Evolutionary conservation across 306 rosid species (phyloP), one percentile per base, ranked within the genome.

Genomic region (Acacia acuminata): DNA sequence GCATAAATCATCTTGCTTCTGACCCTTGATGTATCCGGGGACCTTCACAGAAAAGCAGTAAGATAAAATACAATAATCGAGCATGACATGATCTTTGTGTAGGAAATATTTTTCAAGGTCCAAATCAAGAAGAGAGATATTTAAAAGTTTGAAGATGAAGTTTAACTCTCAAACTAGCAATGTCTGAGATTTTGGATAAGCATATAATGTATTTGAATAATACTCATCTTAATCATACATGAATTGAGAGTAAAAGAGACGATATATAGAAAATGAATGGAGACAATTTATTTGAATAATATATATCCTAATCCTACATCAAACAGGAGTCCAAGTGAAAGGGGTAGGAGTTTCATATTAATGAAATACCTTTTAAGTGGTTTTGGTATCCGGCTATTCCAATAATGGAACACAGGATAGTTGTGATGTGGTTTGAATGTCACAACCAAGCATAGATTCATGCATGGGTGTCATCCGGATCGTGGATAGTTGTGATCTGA

Each of bases 1-100:
- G 92, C 92, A 64, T 89, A 89, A 40, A 89, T 89, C 92, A 89
- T 87, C 90, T 89, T 89, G 90, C 87, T 89, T 76, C 90, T 89
- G 78, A 89, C 92, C 79, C 89, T 87, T 47, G 92, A 78, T 25
- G 80, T 78, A 40, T 89, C 92, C 64, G 92, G 92, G 66, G 90
- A 89, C 92, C 92, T 89, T 83, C 76, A 84, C 22, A 48, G 43
- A 76, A 78, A 69, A 71, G 64, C 70, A 36, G 73, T 20, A 30
- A 55, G 2, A 79, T 1, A 73, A 40, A 24, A 36, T 42, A 68
- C 40, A 69, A 53, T 20, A 13, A 51, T 19, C 8, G 6, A 42
- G 45, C 10, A 70, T 55, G 45, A 44, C 40, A 45, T 72, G 36
- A n/a, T 30, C 42, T 43, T 42, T 61, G 16, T 1, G 67, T 12